Evolutionary conservation across 768 basidiomycete species (phyloP).

Genomic region (Rubroboletus satanas): DNA sequence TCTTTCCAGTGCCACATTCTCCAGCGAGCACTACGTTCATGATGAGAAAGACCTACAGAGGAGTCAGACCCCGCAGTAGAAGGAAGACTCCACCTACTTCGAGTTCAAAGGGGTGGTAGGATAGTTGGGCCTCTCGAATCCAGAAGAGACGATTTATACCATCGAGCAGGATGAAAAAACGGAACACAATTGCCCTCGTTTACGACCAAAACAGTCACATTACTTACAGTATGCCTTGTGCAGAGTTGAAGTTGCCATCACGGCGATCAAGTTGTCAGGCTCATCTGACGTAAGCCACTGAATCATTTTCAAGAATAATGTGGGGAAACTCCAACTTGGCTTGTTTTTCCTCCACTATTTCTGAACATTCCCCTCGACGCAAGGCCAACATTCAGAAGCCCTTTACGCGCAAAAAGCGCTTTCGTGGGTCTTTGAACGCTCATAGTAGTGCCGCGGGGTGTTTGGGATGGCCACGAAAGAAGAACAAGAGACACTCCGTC

Average conservation of each 20-base stretch:
- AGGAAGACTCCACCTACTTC: background rate
- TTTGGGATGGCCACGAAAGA: slow-evolving; percentile 62
- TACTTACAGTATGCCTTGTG: slow-evolving; percentile 1
- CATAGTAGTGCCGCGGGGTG: slow-evolving; percentile 9
- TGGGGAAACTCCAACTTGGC: background rate
- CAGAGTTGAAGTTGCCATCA: background rate
- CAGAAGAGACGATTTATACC: slow-evolving; percentile 6
- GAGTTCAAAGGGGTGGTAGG: background rate
- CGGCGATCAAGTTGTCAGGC: background rate
- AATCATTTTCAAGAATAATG: background rate
- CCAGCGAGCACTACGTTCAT: slow-evolving; percentile 26
- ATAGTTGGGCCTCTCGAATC: background rate
- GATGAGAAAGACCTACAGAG: background rate
- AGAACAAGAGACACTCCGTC: slow-evolving; percentile 76
- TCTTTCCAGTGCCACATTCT: slow-evolving; percentile 24
- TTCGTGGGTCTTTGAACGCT: slow-evolving; percentile 2
- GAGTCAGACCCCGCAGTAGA: background rate
- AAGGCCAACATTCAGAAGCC: slow-evolving; percentile 2
- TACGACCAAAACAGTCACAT: background rate
- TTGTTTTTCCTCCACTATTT: background rate
- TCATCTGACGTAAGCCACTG: slow-evolving; percentile 4
- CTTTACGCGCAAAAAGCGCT: slow-evolving; percentile 6
- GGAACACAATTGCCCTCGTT: background rate
- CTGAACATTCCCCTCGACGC: slow-evolving; percentile 5
- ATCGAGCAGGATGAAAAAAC: background rate